Percentiles rank a stretch among this genome's conserved stretches.
These are phyloP conservation scores for Picea abies DNA, from an alignment of 83 land plant genomes.

Conservation along the genomic window DNA sequence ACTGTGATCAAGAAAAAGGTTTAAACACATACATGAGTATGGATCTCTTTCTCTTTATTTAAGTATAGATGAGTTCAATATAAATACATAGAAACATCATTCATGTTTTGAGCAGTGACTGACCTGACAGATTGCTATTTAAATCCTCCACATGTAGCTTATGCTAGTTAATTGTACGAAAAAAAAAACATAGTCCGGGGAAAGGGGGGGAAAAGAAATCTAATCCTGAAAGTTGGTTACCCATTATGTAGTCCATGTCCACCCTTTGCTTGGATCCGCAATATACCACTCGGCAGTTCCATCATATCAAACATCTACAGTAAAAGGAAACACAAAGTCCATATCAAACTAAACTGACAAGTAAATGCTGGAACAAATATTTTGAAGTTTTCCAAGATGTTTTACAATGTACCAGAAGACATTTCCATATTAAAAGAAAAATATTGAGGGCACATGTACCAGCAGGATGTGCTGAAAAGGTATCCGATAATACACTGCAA, in stretches of 20 bases:
- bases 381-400: background rate
- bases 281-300: constrained; percentile 65
- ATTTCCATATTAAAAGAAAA: background rate
- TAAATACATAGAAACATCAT: too few species aligned
- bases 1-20: too few species aligned
- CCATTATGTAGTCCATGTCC: constrained; percentile 81
- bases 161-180: too few species aligned
- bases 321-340: background rate
- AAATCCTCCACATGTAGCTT: too few species aligned
- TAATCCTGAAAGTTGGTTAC: constrained; percentile 20
- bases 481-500: constrained; percentile 72
- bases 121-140: too few species aligned
- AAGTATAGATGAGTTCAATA: too few species aligned
- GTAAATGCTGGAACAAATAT: background rate
- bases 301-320: constrained; percentile 67
- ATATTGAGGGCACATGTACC: constrained; percentile 32
- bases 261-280: constrained; percentile 63
- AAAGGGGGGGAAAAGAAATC: background rate
- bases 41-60: too few species aligned
- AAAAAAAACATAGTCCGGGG: background rate
- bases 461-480: constrained; percentile 64
- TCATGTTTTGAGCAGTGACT: too few species aligned
- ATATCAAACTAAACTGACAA: background rate
- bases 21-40: too few species aligned
- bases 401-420: background rate